phyloP scores from a whole-genome alignment of 768 basidiomycete genomes.

The Cystobasidium ongulense region DNA sequence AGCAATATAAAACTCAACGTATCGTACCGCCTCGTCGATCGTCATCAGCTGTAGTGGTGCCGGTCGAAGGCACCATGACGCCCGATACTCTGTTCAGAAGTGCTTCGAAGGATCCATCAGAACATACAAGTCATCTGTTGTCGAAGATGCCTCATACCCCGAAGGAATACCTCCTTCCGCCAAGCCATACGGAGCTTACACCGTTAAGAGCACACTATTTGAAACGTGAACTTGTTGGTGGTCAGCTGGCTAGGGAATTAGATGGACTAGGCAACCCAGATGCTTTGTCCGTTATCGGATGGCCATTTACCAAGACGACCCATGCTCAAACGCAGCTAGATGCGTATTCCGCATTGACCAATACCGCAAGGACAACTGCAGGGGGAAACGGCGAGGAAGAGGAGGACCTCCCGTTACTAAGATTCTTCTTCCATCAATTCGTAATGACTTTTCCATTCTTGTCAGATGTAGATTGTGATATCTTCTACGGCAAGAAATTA shows the following conservation, averaged over 20 bases:
- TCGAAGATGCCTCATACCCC: not conserved
- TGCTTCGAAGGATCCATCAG: not conserved
- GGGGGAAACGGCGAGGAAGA: conserved; percentile 36
- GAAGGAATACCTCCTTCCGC: conserved; percentile 16
- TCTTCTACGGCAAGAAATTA: conserved; percentile 84
- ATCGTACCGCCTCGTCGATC: not conserved
- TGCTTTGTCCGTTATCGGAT: conserved; percentile 75
- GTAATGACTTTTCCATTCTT: conserved; percentile 93
- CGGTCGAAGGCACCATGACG: not conserved
- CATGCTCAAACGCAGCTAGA: not conserved
- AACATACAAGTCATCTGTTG: not conserved
- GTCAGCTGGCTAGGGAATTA: conserved; percentile 76
- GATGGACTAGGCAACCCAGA: conserved; percentile 52
- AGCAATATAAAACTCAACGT: not conserved
- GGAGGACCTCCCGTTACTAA: conserved; percentile 74
- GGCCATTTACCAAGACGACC: conserved; percentile 55
- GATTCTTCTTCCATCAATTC: conserved; percentile 83
- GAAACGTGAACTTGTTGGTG: conserved; percentile 84
- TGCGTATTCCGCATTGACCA: conserved; percentile 47
- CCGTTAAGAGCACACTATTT: conserved; percentile 93
- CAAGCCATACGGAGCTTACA: conserved; percentile 51
- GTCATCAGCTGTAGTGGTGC: not conserved
- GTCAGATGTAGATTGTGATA: conserved; percentile 67
- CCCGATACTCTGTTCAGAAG: not conserved
- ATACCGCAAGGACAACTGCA: conserved; percentile 27